These are phyloP conservation scores for Chytriomyces sp. DNA, from an alignment of 192 early-diverging fungal genomes.

Conservation along the genomic window DNA sequence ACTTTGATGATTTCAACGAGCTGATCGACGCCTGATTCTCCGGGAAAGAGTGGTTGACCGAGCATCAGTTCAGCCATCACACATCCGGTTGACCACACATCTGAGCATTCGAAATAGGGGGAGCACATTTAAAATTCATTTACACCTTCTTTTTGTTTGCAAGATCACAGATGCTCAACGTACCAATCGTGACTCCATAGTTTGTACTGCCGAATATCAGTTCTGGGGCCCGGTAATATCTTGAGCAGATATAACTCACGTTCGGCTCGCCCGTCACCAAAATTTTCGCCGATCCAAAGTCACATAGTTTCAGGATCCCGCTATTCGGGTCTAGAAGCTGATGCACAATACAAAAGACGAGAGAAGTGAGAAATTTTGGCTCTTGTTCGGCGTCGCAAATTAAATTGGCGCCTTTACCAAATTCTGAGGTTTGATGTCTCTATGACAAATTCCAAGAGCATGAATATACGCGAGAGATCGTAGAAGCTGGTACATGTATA, in stretches of 20 bases:
- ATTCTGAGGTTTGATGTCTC: conserved; percentile 99
- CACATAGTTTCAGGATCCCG: conserved; percentile 96
- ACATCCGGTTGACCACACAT: conserved; percentile 95
- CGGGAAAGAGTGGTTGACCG: conserved; percentile 93
- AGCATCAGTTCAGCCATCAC: conserved; percentile 97
- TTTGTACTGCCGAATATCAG: conserved; percentile 96
- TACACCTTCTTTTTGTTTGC: too few species aligned
- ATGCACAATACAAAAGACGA: too few species aligned
- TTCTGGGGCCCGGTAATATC: conserved; percentile 97
- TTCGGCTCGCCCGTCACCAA: conserved; percentile 96
- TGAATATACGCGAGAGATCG: conserved; percentile 96
- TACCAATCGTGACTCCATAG: conserved; percentile 80
- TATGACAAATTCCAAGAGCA: conserved; percentile 95
- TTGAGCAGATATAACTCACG: conserved; percentile 97
- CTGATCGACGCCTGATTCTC: conserved; percentile 97
- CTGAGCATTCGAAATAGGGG: conserved; percentile 43
- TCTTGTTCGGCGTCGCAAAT: background rate
- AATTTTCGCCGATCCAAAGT: conserved; percentile 98
- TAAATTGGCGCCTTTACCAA: conserved; percentile 52
- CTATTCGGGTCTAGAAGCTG: conserved; percentile 82
- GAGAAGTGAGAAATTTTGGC: background rate
- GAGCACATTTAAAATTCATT: background rate
- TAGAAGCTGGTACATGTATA: conserved; percentile 99
- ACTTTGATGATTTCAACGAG: conserved; percentile 99
- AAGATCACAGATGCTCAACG: conserved; percentile 43